Conservation (phyloP, 2,329 filamentous ascomycete species). For the Colletotrichum tropicale region DNA sequence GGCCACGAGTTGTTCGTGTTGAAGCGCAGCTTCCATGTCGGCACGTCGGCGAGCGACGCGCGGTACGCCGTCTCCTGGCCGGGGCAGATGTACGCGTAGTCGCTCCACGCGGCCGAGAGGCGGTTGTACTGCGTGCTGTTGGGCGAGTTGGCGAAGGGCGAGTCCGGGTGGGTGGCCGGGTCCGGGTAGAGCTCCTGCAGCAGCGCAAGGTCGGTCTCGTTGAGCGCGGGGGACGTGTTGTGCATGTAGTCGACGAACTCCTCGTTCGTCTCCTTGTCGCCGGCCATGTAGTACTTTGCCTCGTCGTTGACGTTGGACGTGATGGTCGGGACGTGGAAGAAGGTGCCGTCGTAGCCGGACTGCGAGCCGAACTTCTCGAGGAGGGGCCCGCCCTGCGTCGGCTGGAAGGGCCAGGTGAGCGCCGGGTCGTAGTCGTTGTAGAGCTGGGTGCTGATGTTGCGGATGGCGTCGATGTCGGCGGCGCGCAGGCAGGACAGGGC, state of each 20-base stretch:
- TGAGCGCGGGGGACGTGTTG: constrained; percentile 36
- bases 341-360: constrained; percentile 39
- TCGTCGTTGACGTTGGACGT: constrained; percentile 41
- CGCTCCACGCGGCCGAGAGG: constrained; percentile 45
- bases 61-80: constrained; percentile 51
- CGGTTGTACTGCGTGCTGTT: constrained; percentile 49
- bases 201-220: constrained; percentile 29
- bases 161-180: constrained; percentile 31
- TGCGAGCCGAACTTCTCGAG: constrained; percentile 51
- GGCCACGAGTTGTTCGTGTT: constrained; percentile 71
- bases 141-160: constrained; percentile 39
- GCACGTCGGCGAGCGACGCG: constrained; percentile 72
- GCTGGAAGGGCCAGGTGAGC: constrained; percentile 60
- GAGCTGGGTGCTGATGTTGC: constrained; percentile 61
- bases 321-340: constrained; percentile 39
- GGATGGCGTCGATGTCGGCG: constrained; percentile 57
- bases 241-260: constrained; percentile 39
- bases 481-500: constrained; percentile 56
- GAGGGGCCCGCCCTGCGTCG: constrained; percentile 46
- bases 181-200: constrained; percentile 38
- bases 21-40: constrained; percentile 75
- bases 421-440: constrained; percentile 61
- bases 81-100: constrained; percentile 49
- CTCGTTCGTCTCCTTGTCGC: constrained; percentile 35
- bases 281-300: constrained; percentile 35